These are phyloP conservation scores for Fraxinus nigra DNA, from an alignment of 305 asterid genomes.

Conservation along the genomic window DNA sequence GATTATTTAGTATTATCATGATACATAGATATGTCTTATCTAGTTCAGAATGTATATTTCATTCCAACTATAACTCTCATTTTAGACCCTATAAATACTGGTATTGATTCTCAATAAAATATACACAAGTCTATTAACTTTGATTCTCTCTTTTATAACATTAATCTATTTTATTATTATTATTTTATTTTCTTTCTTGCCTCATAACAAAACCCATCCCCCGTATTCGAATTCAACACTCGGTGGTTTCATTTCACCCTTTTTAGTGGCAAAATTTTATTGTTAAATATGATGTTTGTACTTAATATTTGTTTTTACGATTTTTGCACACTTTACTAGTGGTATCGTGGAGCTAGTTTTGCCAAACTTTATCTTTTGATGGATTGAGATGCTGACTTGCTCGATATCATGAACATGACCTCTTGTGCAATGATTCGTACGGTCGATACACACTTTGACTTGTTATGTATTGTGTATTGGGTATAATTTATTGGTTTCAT, in stretches of 20 bases:
- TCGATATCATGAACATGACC: neutral
- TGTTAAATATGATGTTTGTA: neutral
- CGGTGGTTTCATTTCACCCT: neutral
- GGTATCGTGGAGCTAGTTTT: neutral
- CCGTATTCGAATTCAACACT: neutral
- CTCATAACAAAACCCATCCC: neutral
- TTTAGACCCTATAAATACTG: too few relatives aligned
- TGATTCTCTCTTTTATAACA: too few relatives aligned
- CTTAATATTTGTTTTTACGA: neutral
- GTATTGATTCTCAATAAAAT: too few relatives aligned
- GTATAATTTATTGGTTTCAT: neutral
- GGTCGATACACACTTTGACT: neutral
- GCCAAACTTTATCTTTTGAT: neutral
- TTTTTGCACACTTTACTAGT: too few relatives aligned
- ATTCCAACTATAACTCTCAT: too few relatives aligned
- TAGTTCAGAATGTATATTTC: too few relatives aligned
- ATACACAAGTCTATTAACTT: too few relatives aligned
- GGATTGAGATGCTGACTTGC: neutral
- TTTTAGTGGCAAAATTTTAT: neutral
- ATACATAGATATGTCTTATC: too few relatives aligned
- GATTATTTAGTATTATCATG: too few relatives aligned
- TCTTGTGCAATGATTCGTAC: too few relatives aligned
- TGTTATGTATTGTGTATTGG: neutral
- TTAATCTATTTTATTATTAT: too few relatives aligned
- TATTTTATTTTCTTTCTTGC: neutral